A percentile compares a stretch with the other conserved stretches of the same genome.
Conservation (phyloP, 768 basidiomycete genomes). For the Rubroboletus satanas region DNA sequence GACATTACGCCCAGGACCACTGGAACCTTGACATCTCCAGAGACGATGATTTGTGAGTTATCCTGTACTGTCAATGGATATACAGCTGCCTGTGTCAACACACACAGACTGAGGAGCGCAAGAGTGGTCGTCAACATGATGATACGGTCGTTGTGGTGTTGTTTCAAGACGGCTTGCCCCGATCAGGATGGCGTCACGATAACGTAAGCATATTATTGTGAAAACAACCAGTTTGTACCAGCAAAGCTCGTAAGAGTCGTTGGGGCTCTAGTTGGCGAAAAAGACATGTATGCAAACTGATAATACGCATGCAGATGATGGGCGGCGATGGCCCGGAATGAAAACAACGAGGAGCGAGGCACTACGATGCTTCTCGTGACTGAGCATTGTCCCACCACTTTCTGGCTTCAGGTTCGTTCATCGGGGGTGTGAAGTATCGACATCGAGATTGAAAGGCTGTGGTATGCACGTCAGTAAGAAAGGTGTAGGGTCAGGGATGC, state of each 20-base stretch:
- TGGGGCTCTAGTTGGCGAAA: constrained; percentile 1
- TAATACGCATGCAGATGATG: constrained; percentile 10
- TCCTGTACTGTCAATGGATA: constrained; percentile 23
- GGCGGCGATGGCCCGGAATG: constrained; percentile 18
- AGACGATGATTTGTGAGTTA: constrained; percentile 5
- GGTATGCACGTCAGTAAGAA: constrained; percentile 17
- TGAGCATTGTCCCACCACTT: constrained; percentile 50
- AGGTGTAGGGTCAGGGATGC: constrained; percentile 15
- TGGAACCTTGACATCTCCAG: constrained; percentile 40
- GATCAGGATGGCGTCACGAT: constrained; percentile 25
- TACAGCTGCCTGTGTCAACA: constrained; percentile 10
- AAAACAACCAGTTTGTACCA: background rate
- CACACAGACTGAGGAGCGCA: constrained; percentile 16
- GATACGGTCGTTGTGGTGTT: constrained; percentile 10
- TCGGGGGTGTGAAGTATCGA: constrained; percentile 70
- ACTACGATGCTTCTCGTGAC: constrained; percentile 33
- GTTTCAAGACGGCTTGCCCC: background rate
- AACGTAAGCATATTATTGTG: constrained; percentile 19
- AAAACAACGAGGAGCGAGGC: constrained; percentile 30
- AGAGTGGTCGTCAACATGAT: constrained; percentile 20
- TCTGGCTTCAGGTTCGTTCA: constrained; percentile 52
- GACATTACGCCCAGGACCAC: constrained; percentile 62
- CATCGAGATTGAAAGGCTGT: constrained; percentile 78
- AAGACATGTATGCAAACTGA: constrained; percentile 14
- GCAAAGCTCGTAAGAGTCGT: background rate